Percentiles rank a stretch among this genome's conserved stretches.
phyloP scores from a whole-genome alignment of 2,329 filamentous ascomycete genomes.

The Botrytis fragariae region DNA sequence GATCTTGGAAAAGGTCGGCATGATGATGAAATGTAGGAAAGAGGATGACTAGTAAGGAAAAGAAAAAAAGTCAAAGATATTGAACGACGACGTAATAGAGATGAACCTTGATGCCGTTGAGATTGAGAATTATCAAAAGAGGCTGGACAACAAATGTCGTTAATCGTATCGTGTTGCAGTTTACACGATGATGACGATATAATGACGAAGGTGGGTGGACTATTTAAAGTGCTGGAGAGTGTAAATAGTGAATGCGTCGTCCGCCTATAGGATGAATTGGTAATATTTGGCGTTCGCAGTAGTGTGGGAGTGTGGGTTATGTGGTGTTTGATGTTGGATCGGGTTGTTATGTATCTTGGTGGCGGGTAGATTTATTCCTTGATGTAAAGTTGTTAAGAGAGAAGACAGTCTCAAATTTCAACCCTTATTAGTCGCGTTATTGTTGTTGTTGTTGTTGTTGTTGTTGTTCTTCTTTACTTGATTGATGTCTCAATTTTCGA shows the following conservation, averaged over 20 bases:
- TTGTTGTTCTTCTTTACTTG: not conserved
- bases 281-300: not conserved
- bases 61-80: not conserved
- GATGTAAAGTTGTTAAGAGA: not conserved
- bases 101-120: not conserved
- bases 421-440: not conserved
- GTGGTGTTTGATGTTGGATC: not conserved
- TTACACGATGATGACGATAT: slow-evolving; percentile 1
- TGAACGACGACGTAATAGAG: slow-evolving; percentile 2
- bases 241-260: not conserved
- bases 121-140: not conserved
- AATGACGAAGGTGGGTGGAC: not conserved
- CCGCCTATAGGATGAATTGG: not conserved
- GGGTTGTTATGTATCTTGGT: not conserved
- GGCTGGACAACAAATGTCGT: not conserved
- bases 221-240: not conserved
- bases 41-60: not conserved
- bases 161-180: not conserved
- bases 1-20: slow-evolving; percentile 1
- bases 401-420: not conserved
- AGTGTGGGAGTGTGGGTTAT: not conserved
- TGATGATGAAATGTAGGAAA: not conserved
- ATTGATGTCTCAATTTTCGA: not conserved
- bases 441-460: not conserved
- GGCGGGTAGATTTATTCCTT: not conserved